Evolutionary conservation across 2,329 filamentous ascomycete species (phyloP).

Genomic region (Botrytis paeoniae): DNA sequence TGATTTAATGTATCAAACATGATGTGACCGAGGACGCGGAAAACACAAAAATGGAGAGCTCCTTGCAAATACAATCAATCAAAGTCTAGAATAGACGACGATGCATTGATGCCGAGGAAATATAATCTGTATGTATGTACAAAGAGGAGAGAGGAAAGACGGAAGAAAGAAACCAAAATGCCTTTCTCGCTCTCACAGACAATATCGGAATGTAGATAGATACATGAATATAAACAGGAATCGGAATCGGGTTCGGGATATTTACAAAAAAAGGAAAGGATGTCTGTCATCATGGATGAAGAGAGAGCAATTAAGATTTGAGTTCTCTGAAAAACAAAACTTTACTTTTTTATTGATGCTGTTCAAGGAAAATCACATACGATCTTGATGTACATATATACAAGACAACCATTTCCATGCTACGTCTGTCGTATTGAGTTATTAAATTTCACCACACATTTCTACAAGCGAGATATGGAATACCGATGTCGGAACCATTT

Average conservation of each 20-base stretch:
- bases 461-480: neutral
- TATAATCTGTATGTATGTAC: neutral
- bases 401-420: neutral
- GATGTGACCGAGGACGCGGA: too few species aligned
- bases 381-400: too few species aligned
- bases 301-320: neutral
- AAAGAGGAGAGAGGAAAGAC: too few species aligned
- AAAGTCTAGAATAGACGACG: neutral
- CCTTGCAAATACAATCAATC: neutral
- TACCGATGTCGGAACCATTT: neutral
- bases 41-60: neutral
- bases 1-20: too few species aligned
- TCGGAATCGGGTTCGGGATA: neutral
- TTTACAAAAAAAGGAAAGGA: neutral
- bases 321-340: neutral
- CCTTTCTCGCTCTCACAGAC: too few species aligned
- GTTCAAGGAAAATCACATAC: neutral
- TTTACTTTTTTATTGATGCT: neutral
- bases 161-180: too few species aligned
- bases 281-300: accelerated
- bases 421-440: neutral
- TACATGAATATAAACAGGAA: neutral
- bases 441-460: neutral
- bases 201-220: neutral
- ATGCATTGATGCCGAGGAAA: neutral